Evolutionary conservation across 75 land plant species (phyloP), one percentile per base, ranked within the genome.

Genomic region (Cupressus sempervirens): DNA sequence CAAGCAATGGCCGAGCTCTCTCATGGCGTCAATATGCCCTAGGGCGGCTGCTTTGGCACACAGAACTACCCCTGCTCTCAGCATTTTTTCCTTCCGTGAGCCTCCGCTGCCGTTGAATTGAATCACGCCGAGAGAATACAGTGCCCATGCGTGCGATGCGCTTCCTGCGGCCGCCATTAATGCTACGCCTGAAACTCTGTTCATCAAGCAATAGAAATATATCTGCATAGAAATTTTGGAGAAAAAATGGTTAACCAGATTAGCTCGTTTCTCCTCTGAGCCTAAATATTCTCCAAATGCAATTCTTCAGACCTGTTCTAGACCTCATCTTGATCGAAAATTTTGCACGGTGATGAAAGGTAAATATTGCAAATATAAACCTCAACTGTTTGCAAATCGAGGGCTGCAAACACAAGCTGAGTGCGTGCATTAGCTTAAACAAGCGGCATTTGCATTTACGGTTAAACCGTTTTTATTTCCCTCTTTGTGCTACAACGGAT

Each of bases 51-150:
- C 88, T n/a, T 89, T 65, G 34, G 88, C 88, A 41, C 88, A 87
- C 35, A 87, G 72, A 23, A 89, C 82, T 0, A 87, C 88, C n/a
- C 88, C 88, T 2, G 88, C 88, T 36, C 73, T 86, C 54, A 87
- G 74, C 18, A 87, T 82, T 89, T 87, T 87, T 83, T 87, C 88
- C 84, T 87, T 87, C 15, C 88, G n/a, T 10, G 67, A 50, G 54
- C 88, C 88, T 38, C 88, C 88, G 88, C 88, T 87, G 40, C 88
- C 88, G 38, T 87, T 87, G 88, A 87, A 87, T 72, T 87, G 89
- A 16, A 87, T 87, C 6, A 87, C 88, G 3, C 89, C 88, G 32
- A 87, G 65, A 20, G 88, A 87, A 72, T 87, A 89, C 50, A 87
- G 88, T 12, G 88, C 88, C 29, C 74, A 34, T 10, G 88, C 43